These are phyloP conservation scores for Colletotrichum tanaceti DNA, from an alignment of 2,329 filamentous ascomycete genomes.

Conservation along the genomic window DNA sequence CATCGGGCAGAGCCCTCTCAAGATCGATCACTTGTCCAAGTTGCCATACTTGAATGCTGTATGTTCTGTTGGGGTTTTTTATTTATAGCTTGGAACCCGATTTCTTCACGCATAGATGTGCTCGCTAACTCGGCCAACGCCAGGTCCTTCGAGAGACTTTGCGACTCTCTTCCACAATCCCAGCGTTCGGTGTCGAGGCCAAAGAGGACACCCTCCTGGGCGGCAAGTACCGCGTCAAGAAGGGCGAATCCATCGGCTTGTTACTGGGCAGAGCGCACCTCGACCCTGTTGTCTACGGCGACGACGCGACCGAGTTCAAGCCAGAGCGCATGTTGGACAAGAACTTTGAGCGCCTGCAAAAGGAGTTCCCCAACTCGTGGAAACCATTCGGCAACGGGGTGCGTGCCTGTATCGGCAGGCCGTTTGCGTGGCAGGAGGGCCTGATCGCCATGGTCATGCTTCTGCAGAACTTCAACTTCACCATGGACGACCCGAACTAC, in stretches of 20 bases:
- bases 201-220: conserved; percentile 57
- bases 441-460: conserved; percentile 63
- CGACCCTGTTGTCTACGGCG: conserved; percentile 67
- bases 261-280: conserved; percentile 63
- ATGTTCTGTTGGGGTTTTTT: background rate
- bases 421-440: conserved; percentile 67
- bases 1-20: conserved; percentile 67
- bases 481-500: conserved; percentile 68
- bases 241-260: conserved; percentile 56
- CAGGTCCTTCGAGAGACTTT: conserved; percentile 66
- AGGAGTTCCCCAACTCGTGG: conserved; percentile 51
- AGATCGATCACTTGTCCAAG: conserved; percentile 68
- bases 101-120: conserved; percentile 9
- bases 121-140: background rate
- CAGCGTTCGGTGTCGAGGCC: conserved; percentile 47
- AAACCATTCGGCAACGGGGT: conserved; percentile 67
- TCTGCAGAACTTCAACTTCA: conserved; percentile 76
- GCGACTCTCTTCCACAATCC: conserved; percentile 46
- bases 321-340: conserved; percentile 73
- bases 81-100: background rate
- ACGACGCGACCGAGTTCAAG: conserved; percentile 67
- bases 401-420: conserved; percentile 63
- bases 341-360: conserved; percentile 53
- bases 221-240: conserved; percentile 65
- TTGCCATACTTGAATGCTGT: conserved; percentile 72